Base-by-base conservation (phyloP, 495 filamentous ascomycete genomes). In the Astrothelium subdiscretum region DNA sequence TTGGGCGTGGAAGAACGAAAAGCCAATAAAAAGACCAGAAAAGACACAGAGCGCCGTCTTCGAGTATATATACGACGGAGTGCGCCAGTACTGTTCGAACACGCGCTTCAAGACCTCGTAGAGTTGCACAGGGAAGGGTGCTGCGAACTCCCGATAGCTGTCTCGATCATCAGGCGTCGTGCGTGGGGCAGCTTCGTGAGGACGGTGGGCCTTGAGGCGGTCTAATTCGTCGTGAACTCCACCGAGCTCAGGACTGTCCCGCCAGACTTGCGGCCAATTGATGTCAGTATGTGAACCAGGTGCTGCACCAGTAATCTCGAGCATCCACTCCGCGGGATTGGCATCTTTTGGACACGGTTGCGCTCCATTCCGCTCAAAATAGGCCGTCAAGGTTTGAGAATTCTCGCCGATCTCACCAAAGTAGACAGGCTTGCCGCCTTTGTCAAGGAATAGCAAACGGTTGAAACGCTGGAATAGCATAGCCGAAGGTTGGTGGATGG, bases 251-350 rank as follows among this genome's bases (percentile, higher is more conserved):
- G 82, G 74, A 66, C 85, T 89, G 12, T 88, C 80, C 31, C 85
- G 84, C 92, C 92, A 97, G 15, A 85, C 78, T 58, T 86, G 71
- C 68, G 83, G 81, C 92, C 92, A 97, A 71, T 97, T 90, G 61
- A 87, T 82, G 35, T 89, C 81, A 22, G 84, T 85, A 61, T 79
- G 70, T 22, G 83, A 85, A 27, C 89, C 90, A n/a, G 92, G 91
- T 1, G 92, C 91, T 29, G 90, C 91, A 64, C 92, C 92, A 68
- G 92, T 95, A 57, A 90, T 86, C 69, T 96, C 91, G 38, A 97
- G 79, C 89, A 97, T 96, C 89, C 89, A 96, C 75, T 97, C 92
- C 22, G 92, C 92, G 31, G 91, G 91, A 74, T 89, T 97, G n/a
- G 89, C 87, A 18, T 87, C 85, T 2, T 70, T 65, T 2, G 88